Evolutionary conservation across 192 early-diverging fungal species (phyloP).

Genomic region (Coemansia sp.): DNA sequence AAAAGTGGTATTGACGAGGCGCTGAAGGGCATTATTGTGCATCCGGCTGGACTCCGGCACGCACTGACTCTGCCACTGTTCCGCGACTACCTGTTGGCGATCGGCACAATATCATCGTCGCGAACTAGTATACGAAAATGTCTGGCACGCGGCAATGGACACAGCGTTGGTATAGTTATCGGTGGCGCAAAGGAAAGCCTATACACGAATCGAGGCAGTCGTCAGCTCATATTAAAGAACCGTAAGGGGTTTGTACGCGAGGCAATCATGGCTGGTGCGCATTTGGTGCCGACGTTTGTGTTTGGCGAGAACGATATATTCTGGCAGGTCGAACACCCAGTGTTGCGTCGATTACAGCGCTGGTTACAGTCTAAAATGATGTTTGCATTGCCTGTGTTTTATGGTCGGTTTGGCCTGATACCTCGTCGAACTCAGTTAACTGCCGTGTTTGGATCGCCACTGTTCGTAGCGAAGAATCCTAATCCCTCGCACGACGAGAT

Average conservation of each 20-base stretch:
- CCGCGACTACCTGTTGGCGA: conserved; percentile 78
- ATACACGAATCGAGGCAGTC: conserved; percentile 65
- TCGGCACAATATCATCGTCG: conserved; percentile 78
- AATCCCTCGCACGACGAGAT: conserved; percentile 43
- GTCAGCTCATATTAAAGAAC: conserved; percentile 72
- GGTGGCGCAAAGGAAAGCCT: conserved; percentile 91
- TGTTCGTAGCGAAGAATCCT: conserved; percentile 31
- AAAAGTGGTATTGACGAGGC: conserved; percentile 69
- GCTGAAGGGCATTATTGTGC: conserved; percentile 73
- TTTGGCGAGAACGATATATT: conserved; percentile 97
- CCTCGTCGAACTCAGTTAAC: conserved; percentile 46
- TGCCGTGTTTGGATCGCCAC: conserved; percentile 37
- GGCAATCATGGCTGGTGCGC: conserved; percentile 81
- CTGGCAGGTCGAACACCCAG: conserved; percentile 70
- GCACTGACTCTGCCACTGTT: conserved; percentile 87
- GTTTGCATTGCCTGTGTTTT: conserved; percentile 78
- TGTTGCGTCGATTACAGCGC: conserved; percentile 68
- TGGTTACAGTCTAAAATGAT: conserved; percentile 71
- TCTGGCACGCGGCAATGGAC: conserved; percentile 71
- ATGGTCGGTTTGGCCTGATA: conserved; percentile 69
- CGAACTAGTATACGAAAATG: conserved; percentile 77
- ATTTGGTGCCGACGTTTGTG: conserved; percentile 82
- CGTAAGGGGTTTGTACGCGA: conserved; percentile 92
- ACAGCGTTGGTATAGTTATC: conserved; percentile 85
- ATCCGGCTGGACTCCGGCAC: conserved; percentile 65